Base-by-base conservation (phyloP, 2,329 filamentous ascomycete species). In the Scedosporium dehoogii region DNA sequence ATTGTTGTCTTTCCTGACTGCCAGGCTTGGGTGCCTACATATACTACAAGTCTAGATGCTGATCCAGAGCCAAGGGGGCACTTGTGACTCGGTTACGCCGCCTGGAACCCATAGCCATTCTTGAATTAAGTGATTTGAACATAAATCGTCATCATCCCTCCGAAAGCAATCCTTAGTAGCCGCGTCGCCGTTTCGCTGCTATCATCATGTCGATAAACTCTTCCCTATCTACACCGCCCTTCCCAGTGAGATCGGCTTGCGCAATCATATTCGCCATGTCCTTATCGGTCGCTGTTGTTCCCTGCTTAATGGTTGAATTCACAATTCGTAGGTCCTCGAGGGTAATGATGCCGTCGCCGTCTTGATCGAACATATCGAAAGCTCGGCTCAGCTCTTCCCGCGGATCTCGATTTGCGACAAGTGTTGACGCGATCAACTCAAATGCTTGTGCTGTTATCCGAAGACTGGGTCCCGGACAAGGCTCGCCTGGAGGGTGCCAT, bases 181-280 rank as follows among this genome's bases (percentile, higher is more conserved):
- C 64, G 12, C 65, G 61, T 6, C 65, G 63, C 33, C 65, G 64
- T 48, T 66, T 66, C 25, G 65, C 65, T 12, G 65, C 65, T 44
- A 66, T 65, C 79, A 83, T 82, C 75, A 87, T 84, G 69, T 85
- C 83, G 60, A 86, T 82, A 70, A 89, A 89, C 73, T 89, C 86
- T 63, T 89, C 86, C 67, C 84, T 79, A 66, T 84, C 85, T 6
- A 89, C 86, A 62, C 84, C 92, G 10, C 92, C 92, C 68, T 96
- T 96, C 1, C 91, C 93, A 71, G 96, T 90, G 66, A 97, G 82
- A 77, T 99, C 94, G 78, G 97, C 96, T 75, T 97, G 93, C 71
- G 97, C 92, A 77, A 99, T 94, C 94, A 99, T 99, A 66, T 92
- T 92, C 68, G 85, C 82, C 65, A 99, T 81, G 74, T 99, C 94